Percentiles rank a stretch among this genome's conserved stretches.
Evolutionary conservation across 306 rosid species (phyloP).

Genomic region (Vigna mungo): DNA sequence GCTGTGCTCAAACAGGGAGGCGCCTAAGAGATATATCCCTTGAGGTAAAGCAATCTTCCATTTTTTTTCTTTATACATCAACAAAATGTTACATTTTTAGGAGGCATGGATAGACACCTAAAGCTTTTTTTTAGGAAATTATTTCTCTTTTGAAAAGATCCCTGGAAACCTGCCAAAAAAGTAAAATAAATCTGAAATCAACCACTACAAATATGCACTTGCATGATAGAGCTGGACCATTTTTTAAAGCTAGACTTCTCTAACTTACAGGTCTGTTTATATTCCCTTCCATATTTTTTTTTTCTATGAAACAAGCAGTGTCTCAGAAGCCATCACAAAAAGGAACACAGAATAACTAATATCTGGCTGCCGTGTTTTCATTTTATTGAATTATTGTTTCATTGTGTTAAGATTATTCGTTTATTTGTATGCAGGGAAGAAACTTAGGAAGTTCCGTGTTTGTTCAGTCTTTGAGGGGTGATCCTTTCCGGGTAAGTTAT

Average conservation of each 20-base stretch:
- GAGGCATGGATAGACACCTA: neutral
- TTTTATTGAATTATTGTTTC: slow-evolving; percentile 24
- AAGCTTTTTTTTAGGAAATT: neutral
- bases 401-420: slow-evolving; percentile 3
- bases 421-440: slow-evolving; percentile 66
- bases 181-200: slow-evolving; percentile 5
- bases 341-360: slow-evolving; percentile 18
- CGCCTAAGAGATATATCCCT: slow-evolving; percentile 80
- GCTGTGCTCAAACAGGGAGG: slow-evolving; percentile 88
- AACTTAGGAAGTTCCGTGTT: slow-evolving; percentile 71
- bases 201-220: slow-evolving; percentile 17
- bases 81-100: neutral
- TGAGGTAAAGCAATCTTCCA: slow-evolving; percentile 62
- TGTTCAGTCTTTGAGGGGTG: slow-evolving; percentile 94
- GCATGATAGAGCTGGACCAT: slow-evolving; percentile 31
- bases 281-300: slow-evolving; percentile 17
- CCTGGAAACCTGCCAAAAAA: neutral
- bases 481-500: slow-evolving; percentile 79
- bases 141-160: neutral
- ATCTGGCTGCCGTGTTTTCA: slow-evolving; percentile 38
- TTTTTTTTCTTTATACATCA: slow-evolving; percentile 3
- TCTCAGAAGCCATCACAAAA: slow-evolving; percentile 20
- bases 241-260: slow-evolving; percentile 25
- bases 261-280: slow-evolving; percentile 15
- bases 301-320: slow-evolving; percentile 2